Percentiles rank a stretch among this genome's conserved stretches.
Conservation (phyloP, 2,329 filamentous ascomycete genomes). For the Berkeleyomyces rouxiae region DNA sequence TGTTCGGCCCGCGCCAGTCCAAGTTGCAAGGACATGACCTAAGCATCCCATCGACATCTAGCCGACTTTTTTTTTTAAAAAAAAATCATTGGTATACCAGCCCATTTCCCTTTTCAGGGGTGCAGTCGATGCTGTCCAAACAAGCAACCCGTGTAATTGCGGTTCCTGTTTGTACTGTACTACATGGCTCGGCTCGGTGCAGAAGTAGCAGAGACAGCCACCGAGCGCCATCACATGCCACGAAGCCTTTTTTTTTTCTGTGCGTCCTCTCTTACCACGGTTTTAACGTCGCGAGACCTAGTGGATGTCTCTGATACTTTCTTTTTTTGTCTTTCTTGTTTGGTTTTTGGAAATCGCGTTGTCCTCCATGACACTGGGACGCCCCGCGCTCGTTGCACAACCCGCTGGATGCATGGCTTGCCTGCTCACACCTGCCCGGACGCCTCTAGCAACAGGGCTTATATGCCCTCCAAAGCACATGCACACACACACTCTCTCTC, state of each 20-base stretch:
- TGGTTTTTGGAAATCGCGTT: no score
- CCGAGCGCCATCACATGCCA: neutral
- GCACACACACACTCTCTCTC: no score
- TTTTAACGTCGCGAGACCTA: neutral
- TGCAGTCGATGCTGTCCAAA: neutral
- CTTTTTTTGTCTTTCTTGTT: no score
- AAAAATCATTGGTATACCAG: neutral
- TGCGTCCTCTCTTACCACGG: neutral
- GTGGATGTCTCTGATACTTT: neutral
- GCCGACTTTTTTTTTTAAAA: neutral
- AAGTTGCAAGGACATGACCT: no score
- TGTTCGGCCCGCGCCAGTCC: no score
- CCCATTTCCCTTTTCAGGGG: neutral
- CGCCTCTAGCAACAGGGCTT: no score
- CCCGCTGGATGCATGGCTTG: no score
- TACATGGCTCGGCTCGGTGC: neutral
- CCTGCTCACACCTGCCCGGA: no score
- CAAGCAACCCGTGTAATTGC: conserved; percentile 1
- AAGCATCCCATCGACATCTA: neutral
- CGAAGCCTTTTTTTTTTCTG: neutral
- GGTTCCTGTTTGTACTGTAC: neutral
- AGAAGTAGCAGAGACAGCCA: neutral
- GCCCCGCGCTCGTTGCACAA: neutral
- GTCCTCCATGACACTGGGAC: neutral
- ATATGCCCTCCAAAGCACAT: no score